Conservation (phyloP, 2,329 filamentous ascomycete species). For the Aspergillus niger region DNA sequence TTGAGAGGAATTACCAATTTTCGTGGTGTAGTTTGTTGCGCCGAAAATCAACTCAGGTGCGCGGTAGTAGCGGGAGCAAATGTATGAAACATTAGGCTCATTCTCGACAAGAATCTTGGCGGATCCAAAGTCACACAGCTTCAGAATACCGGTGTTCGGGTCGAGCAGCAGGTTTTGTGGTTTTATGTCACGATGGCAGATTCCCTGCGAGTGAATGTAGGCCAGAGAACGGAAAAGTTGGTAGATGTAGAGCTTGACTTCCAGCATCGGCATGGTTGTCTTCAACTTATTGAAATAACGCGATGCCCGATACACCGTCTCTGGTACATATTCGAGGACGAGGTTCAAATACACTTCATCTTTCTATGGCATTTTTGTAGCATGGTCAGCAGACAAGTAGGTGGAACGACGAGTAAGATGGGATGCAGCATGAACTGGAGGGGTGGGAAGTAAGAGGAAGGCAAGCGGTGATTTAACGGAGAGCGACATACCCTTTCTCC, state of each 20-base stretch:
- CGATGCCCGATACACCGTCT: constrained; percentile 96
- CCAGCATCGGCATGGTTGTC: constrained; percentile 97
- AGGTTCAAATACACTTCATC: constrained; percentile 99
- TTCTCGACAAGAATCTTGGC: constrained; percentile 98
- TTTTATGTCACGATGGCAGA: constrained; percentile 99
- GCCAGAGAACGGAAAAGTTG: constrained; percentile 97
- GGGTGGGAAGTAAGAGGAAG: constrained; percentile 3
- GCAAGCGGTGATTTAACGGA: not conserved
- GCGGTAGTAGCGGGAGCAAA: constrained; percentile 98
- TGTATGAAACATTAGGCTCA: constrained; percentile 99
- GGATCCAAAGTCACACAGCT: constrained; percentile 98
- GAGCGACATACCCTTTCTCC: constrained; percentile 78
- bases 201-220: constrained; percentile 98
- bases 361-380: constrained; percentile 60
- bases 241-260: constrained; percentile 99
- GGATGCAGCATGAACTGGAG: not conserved
- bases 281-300: constrained; percentile 99
- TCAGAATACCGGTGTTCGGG: constrained; percentile 85
- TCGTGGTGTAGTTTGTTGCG: constrained; percentile 98
- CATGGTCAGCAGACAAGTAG: constrained; percentile 12
- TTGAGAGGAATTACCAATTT: constrained; percentile 75
- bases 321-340: constrained; percentile 95
- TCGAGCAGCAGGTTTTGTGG: constrained; percentile 96
- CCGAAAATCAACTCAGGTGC: constrained; percentile 98
- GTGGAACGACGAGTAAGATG: not conserved